Evolutionary conservation across 441 rosid species (phyloP), one percentile per base, ranked within the genome.

Genomic region (Aleurites moluccanus): DNA sequence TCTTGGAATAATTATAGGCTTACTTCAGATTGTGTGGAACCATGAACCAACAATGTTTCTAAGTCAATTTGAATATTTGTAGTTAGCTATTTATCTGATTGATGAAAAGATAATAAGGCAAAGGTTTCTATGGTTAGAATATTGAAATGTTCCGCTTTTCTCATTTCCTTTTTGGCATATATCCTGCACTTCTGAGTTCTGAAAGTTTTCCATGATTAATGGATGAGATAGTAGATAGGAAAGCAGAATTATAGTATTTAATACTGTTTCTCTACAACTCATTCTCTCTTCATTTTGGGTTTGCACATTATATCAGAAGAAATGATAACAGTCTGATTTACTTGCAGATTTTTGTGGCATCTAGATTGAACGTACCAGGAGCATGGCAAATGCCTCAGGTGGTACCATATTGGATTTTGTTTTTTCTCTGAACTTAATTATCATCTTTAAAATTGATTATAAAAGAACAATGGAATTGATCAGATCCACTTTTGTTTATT

Each of bases 311-410:
- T 15, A 27, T 49, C 68, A 23, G 53, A 60, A 35, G 60, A 76
- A 21, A 45, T 76, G 66, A 66, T 73, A 60, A 70, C 20, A 1
- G 56, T 55, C 56, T 75, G 61, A 61, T 80, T 74, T 76, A 33
- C 40, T 72, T 42, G 74, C 89, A 95, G 99, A 87, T 95, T 20
- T 95, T 95, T 83, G 99, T 95, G 81, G 99, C 91, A 42, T 92
- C 99, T 1, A 95, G 97, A 78, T 82, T 95, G 82, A 95, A 95
- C 84, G 98, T 95, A 81, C 99, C 98, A 1, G 99, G 99, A 88
- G 99, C 97, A 16, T 95, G 99, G 99, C 99, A 95, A 86, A 95
- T 95, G 99, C 98, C 98, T 80, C 99, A 95, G 99, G 99, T 91
- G 30, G 57, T 68, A 53, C 42, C 69, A 15, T 47, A 33, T 72